Conservation (phyloP, 352 stramenopile genomes). For the Phytophthora chlamydospora region DNA sequence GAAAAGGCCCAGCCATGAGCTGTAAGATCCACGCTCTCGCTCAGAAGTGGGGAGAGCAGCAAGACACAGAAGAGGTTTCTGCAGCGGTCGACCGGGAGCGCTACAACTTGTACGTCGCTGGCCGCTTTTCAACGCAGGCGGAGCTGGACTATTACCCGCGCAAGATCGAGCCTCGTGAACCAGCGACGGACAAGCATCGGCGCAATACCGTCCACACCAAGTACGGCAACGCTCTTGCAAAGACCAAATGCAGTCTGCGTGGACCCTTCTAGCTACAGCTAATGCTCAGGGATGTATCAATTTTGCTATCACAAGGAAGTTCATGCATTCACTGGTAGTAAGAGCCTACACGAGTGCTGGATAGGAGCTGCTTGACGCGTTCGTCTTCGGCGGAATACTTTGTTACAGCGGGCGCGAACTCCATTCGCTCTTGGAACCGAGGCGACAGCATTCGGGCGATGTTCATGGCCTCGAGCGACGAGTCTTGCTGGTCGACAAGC, state of each 20-base stretch:
- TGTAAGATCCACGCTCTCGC: slow-evolving; percentile 49
- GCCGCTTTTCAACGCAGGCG: slow-evolving; percentile 60
- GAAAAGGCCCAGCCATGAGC: slow-evolving; percentile 20
- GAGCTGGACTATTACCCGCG: slow-evolving; percentile 70
- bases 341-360: slow-evolving; percentile 49
- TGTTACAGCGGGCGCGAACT: slow-evolving; percentile 52
- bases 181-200: slow-evolving; percentile 50
- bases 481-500: slow-evolving; percentile 74
- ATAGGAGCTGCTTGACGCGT: slow-evolving; percentile 68
- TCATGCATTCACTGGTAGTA: slow-evolving; percentile 64
- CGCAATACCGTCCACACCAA: slow-evolving; percentile 64
- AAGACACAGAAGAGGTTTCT: slow-evolving; percentile 19
- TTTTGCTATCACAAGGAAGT: background rate
- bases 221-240: slow-evolving; percentile 69
- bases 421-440: slow-evolving; percentile 66
- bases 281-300: background rate
- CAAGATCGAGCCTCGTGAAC: slow-evolving; percentile 52
- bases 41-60: slow-evolving; percentile 47
- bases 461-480: slow-evolving; percentile 82
- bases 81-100: slow-evolving; percentile 38
- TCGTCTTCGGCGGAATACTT: slow-evolving; percentile 65
- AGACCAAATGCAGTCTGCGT: slow-evolving; percentile 60
- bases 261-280: slow-evolving; percentile 48
- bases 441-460: slow-evolving; percentile 81
- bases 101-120: slow-evolving; percentile 62